These are phyloP conservation scores for Miscanthus sacchariflorus DNA, from an alignment of 202 grass and related monocot species.

Conservation along the genomic window DNA sequence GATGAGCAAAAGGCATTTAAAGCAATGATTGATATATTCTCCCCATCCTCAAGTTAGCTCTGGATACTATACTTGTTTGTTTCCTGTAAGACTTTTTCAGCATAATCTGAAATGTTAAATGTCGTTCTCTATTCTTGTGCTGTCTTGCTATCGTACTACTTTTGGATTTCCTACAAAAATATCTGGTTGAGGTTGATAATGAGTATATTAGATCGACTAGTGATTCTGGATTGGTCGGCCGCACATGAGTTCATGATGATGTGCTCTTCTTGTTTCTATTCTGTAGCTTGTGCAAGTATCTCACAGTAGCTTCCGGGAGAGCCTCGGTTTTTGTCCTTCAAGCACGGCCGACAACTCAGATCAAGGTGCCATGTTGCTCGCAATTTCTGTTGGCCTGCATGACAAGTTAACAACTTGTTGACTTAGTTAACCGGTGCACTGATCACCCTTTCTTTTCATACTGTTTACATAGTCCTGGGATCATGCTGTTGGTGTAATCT, in stretches of 20 bases:
- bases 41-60: slow-evolving; percentile 20
- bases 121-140: background rate
- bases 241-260: slow-evolving; percentile 35
- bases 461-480: slow-evolving; percentile 71
- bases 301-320: slow-evolving; percentile 88
- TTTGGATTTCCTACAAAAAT: slow-evolving; percentile 17
- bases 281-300: slow-evolving; percentile 92
- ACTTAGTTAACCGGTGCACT: slow-evolving; percentile 20
- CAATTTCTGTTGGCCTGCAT: slow-evolving; percentile 26
- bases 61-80: background rate
- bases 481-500: slow-evolving; percentile 91
- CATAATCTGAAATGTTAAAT: slow-evolving; percentile 24
- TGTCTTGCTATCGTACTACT: background rate
- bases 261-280: slow-evolving; percentile 41
- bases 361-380: slow-evolving; percentile 68
- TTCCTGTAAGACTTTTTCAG: background rate
- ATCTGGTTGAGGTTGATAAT: slow-evolving; percentile 19
- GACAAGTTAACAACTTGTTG: slow-evolving; percentile 47
- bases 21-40: background rate
- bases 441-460: slow-evolving; percentile 33
- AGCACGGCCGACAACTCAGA: slow-evolving; percentile 67
- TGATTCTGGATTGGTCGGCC: background rate
- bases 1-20: slow-evolving; percentile 5
- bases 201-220: slow-evolving; percentile 7
- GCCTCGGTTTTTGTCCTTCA: slow-evolving; percentile 75